These are phyloP conservation scores for Hirsutella rhossiliensis DNA, from an alignment of 2,329 filamentous ascomycete species.

Conservation along the genomic window DNA sequence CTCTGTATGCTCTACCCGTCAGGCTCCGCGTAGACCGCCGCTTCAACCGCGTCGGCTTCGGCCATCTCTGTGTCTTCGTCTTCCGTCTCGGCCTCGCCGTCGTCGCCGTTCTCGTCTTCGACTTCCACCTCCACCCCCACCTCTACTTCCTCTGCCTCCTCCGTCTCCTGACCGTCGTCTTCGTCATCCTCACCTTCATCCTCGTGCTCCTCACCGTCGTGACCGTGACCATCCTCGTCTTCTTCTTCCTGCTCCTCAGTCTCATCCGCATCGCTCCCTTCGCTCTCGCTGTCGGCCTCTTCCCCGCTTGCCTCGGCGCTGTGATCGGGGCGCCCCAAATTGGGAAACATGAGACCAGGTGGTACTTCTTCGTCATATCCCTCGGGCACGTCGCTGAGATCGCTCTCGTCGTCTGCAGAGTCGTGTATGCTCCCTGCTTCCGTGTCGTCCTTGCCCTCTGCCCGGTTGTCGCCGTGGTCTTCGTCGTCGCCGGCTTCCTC, in stretches of 20 bases:
- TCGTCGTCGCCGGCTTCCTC: constrained; percentile 17
- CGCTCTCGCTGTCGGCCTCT: constrained; percentile 22
- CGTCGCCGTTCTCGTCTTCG: not conserved
- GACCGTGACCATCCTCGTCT: constrained; percentile 5
- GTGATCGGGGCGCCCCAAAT: constrained; percentile 21
- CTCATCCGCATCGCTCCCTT: constrained; percentile 16
- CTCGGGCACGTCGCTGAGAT: constrained; percentile 51
- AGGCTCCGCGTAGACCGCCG: not conserved
- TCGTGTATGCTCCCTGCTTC: constrained; percentile 46
- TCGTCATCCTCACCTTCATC: constrained; percentile 2
- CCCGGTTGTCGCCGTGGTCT: constrained; percentile 13
- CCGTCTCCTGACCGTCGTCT: not conserved
- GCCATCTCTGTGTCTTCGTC: not conserved
- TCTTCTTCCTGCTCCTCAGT: constrained; percentile 9
- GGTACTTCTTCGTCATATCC: constrained; percentile 47
- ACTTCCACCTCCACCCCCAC: not conserved
- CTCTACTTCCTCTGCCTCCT: not conserved
- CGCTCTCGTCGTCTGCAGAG: constrained; percentile 57
- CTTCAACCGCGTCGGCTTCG: not conserved
- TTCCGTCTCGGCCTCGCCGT: not conserved
- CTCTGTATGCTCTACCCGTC: constrained; percentile 7
- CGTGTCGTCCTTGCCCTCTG: constrained; percentile 16
- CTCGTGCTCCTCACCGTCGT: constrained; percentile 4
- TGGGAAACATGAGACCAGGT: constrained; percentile 39
- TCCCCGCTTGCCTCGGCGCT: constrained; percentile 20